Evolutionary conservation across 768 basidiomycete genomes (phyloP).

Genomic region (Lactarius psammicola): DNA sequence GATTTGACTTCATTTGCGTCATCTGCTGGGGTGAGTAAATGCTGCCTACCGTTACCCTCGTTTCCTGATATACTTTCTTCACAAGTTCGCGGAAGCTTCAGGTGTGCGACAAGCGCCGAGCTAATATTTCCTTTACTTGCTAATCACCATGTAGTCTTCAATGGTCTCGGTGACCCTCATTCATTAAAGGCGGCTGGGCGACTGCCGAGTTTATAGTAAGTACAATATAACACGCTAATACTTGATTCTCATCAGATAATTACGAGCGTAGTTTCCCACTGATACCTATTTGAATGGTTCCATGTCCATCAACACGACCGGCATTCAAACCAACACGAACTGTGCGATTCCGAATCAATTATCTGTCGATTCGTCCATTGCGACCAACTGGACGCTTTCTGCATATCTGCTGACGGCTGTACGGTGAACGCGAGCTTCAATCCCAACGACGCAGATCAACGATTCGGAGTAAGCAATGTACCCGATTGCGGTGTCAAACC

Average conservation of each 20-base stretch:
- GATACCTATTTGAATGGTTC: constrained; percentile 50
- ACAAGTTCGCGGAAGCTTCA: constrained; percentile 26
- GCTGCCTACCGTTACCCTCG: constrained; percentile 38
- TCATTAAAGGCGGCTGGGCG: constrained; percentile 52
- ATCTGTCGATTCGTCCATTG: constrained; percentile 29
- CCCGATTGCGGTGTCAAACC: constrained; percentile 35
- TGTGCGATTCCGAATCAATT: constrained; percentile 43
- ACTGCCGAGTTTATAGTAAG: constrained; percentile 52
- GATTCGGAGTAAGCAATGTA: constrained; percentile 50
- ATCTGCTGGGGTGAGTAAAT: constrained; percentile 26
- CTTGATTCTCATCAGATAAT: background rate
- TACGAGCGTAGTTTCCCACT: constrained; percentile 42
- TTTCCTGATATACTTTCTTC: background rate
- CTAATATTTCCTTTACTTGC: constrained; percentile 29
- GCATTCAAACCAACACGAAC: constrained; percentile 44
- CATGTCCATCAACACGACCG: constrained; percentile 52
- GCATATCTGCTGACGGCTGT: constrained; percentile 55
- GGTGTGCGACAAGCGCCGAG: constrained; percentile 12
- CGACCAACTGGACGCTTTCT: constrained; percentile 39
- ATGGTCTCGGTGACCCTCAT: constrained; percentile 55
- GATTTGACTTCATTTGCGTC: constrained; percentile 22
- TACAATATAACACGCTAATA: background rate
- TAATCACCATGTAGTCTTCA: constrained; percentile 44
- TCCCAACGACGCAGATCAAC: constrained; percentile 40
- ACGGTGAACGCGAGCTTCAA: constrained; percentile 39